Conservation (phyloP, 78 protist species). For the Dictyostelium capitatum region DNA sequence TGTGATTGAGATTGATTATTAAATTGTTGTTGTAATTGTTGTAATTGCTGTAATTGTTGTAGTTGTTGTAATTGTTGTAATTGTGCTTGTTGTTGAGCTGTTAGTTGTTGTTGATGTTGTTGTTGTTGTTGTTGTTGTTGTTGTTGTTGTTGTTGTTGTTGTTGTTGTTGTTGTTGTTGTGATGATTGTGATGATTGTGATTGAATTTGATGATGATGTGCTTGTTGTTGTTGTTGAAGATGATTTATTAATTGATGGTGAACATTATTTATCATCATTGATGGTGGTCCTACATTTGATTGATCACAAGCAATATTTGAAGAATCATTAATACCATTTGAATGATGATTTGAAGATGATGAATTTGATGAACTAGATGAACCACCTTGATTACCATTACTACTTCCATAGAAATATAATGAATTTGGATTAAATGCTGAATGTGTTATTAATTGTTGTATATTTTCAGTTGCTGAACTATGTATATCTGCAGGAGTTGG, state of each 20-base stretch:
- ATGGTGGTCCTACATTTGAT: conserved; percentile 12
- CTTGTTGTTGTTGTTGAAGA: conserved; percentile 40
- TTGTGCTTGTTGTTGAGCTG: background rate
- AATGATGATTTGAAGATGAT: background rate
- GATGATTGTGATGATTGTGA: background rate
- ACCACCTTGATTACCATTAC: background rate
- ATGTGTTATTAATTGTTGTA: conserved; percentile 6
- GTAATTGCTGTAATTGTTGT: conserved; percentile 13
- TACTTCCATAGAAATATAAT: conserved; percentile 1
- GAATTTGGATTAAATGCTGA: conserved; percentile 20
- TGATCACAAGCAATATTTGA: background rate
- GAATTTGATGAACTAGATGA: background rate
- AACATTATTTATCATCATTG: conserved; percentile 44
- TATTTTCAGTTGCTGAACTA: conserved; percentile 31
- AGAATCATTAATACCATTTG: background rate
- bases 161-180: conserved; percentile 25
- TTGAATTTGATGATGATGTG: conserved; percentile 8
- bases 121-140: conserved; percentile 50
- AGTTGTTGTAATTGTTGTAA: conserved; percentile 21
- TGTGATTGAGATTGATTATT: background rate
- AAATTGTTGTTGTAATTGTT: conserved; percentile 27
- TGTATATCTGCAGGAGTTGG: conserved; percentile 36
- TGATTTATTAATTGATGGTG: conserved; percentile 63
- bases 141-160: conserved; percentile 30
- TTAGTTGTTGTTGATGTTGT: conserved; percentile 13